These are phyloP conservation scores for Eudorina sp. DNA, from an alignment of 139 green algal species.

Conservation along the genomic window DNA sequence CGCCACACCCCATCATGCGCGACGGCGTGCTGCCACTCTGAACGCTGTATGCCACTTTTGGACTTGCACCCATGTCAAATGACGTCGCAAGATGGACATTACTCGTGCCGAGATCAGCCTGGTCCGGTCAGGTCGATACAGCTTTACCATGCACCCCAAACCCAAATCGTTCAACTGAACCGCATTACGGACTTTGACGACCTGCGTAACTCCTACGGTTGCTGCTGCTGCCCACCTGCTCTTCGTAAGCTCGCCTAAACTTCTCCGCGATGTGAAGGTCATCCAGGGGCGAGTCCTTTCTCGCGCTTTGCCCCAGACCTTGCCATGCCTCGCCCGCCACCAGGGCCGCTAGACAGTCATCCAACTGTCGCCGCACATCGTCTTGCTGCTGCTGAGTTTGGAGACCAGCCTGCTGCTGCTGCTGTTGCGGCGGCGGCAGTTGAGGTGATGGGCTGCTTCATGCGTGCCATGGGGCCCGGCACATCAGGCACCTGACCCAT, in stretches of 20 bases:
- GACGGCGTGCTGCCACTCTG: not conserved
- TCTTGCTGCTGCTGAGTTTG: not conserved
- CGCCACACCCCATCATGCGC: not conserved
- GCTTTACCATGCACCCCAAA: too few relatives aligned
- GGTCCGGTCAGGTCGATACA: too few relatives aligned
- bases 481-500: not conserved
- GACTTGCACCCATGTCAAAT: not conserved
- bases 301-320: not conserved
- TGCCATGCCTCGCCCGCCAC: slow-evolving; percentile 2
- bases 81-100: too few relatives aligned
- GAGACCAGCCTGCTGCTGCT: not conserved
- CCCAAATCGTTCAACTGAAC: too few relatives aligned
- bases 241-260: slow-evolving; percentile 36
- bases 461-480: too few relatives aligned
- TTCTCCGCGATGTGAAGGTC: slow-evolving; percentile 41
- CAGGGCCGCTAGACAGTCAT: slow-evolving; percentile 26
- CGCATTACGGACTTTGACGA: not conserved
- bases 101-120: too few relatives aligned
- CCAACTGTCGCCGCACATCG: not conserved
- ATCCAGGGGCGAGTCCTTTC: not conserved
- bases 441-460: not conserved
- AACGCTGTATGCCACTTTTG: not conserved
- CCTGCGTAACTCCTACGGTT: not conserved
- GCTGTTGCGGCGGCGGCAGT: not conserved
- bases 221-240: slow-evolving; percentile 13